These are phyloP conservation scores for Trichosporon coremiiforme DNA, from an alignment of 1,284 basidiomycete genomes.

Conservation along the genomic window DNA sequence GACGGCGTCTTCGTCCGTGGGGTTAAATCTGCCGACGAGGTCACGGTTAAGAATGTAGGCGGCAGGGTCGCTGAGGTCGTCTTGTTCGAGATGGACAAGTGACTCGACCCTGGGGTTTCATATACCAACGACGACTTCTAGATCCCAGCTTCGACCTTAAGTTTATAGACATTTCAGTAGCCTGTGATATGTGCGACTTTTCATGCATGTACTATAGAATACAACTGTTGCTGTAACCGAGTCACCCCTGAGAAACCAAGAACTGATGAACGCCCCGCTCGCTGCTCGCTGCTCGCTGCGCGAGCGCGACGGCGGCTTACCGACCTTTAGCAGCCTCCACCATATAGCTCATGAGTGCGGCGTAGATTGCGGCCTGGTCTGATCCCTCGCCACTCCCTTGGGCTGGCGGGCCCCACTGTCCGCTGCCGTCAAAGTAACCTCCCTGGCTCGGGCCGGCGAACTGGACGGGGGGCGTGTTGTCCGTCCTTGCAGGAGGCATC, in stretches of 20 bases:
- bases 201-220: conserved; percentile 11
- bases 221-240: too few species aligned
- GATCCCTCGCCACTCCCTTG: background rate
- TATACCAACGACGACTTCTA: background rate
- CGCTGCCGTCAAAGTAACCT: background rate
- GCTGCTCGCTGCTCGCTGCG: too few species aligned
- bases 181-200: conserved; percentile 1
- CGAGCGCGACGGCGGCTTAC: too few species aligned
- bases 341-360: conserved; percentile 41
- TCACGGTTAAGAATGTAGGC: conserved; percentile 63
- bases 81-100: conserved; percentile 67
- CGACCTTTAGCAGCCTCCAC: conserved; percentile 33
- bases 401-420: background rate
- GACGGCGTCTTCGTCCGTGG: conserved; percentile 71
- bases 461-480: background rate
- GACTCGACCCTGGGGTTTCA: background rate
- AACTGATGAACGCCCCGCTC: too few species aligned
- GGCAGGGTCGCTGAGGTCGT: conserved; percentile 67
- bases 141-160: too few species aligned
- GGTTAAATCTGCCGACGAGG: conserved; percentile 59
- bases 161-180: too few species aligned
- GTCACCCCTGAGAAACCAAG: too few species aligned
- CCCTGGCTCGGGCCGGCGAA: background rate
- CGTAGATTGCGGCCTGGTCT: conserved; percentile 37
- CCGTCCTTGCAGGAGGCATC: background rate